Conservation (phyloP, 805 yeast genomes). For the Yamadazyma tumulicola region DNA sequence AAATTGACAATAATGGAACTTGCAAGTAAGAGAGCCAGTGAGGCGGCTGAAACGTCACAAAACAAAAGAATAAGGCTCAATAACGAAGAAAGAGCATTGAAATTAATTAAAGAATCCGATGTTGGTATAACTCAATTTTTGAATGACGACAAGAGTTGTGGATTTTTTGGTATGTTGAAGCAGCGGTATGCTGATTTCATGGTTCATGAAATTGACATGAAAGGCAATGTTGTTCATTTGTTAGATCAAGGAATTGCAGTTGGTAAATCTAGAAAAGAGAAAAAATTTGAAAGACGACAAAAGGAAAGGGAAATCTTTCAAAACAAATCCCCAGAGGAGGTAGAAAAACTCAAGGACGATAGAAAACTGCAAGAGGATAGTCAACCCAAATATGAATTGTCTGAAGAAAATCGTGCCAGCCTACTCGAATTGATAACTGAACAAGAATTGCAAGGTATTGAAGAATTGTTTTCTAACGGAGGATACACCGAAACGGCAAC, state of each 20-base stretch:
- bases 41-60: too few species aligned
- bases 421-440: constrained; percentile 57
- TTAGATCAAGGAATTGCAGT: constrained; percentile 64
- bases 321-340: constrained; percentile 31
- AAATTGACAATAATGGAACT: constrained; percentile 28
- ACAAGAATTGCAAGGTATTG: constrained; percentile 54
- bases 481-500: constrained; percentile 55
- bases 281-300: constrained; percentile 41
- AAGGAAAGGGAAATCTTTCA: constrained; percentile 32
- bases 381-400: constrained; percentile 39
- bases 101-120: constrained; percentile 34
- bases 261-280: constrained; percentile 45
- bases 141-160: constrained; percentile 42
- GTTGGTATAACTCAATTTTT: constrained; percentile 84
- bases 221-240: constrained; percentile 72
- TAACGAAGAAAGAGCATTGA: constrained; percentile 7
- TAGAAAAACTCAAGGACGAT: constrained; percentile 22
- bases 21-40: neutral
- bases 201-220: constrained; percentile 78
- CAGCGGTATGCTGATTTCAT: constrained; percentile 90
- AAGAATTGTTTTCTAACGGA: constrained; percentile 52
- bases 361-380: constrained; percentile 13
- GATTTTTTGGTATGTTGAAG: constrained; percentile 78
- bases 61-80: constrained; percentile 5
- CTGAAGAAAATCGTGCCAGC: constrained; percentile 43